Conservation (phyloP, 257 asterid genomes). For the Solanum megistacrolobum region DNA sequence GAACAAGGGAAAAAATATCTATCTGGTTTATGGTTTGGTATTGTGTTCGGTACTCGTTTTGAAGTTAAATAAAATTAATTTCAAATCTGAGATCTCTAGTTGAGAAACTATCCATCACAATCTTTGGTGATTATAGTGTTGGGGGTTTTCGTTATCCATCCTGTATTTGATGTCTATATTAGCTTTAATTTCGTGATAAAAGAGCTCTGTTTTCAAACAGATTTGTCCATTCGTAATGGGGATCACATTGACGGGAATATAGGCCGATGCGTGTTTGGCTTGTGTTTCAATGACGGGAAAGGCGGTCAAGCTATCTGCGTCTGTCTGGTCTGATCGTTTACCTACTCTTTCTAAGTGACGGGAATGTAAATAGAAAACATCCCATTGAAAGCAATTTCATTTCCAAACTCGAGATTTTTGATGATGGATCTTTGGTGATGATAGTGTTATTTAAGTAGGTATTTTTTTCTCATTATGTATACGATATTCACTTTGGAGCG, state of each 20-base stretch:
- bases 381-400: neutral
- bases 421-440: neutral
- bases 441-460: neutral
- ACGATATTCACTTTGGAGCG: accelerated
- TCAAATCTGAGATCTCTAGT: neutral
- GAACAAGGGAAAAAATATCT: neutral
- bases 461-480: neutral
- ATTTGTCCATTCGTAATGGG: neutral
- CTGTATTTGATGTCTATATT: accelerated
- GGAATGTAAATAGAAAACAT: neutral
- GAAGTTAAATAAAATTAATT: neutral
- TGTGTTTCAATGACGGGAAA: neutral
- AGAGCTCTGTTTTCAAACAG: neutral
- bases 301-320: accelerated
- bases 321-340: neutral
- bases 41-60: neutral
- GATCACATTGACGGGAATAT: too few species aligned
- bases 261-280: accelerated
- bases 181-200: neutral
- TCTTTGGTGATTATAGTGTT: neutral
- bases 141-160: neutral
- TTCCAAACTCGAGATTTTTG: neutral
- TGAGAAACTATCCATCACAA: neutral
- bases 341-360: neutral
- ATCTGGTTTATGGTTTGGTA: neutral